phyloP scores from a whole-genome alignment of 2,329 filamentous ascomycete species.

The Microsporum canis region DNA sequence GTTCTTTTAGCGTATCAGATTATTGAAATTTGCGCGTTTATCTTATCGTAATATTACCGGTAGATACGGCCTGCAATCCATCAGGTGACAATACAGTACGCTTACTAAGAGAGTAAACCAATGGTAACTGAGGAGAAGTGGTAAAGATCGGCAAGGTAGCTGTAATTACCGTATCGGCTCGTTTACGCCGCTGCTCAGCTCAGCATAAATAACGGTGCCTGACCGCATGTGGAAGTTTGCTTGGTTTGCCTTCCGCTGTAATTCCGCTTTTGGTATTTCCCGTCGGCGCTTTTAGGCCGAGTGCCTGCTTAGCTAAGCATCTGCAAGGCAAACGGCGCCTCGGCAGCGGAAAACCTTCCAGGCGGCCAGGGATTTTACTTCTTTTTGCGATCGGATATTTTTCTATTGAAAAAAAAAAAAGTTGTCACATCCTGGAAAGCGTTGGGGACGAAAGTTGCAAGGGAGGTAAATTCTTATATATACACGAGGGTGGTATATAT shows the following conservation, averaged over 20 bases:
- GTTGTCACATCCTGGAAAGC: background rate
- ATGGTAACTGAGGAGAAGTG: background rate
- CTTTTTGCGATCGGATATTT: background rate
- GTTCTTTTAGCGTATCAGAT: background rate
- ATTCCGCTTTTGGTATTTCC: background rate
- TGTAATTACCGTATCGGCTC: background rate
- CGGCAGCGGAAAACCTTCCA: background rate
- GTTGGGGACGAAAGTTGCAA: background rate
- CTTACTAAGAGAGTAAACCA: background rate
- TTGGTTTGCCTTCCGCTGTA: background rate
- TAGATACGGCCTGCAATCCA: background rate
- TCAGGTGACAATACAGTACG: background rate
- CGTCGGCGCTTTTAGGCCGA: background rate
- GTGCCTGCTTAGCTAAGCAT: background rate
- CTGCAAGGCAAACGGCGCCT: background rate
- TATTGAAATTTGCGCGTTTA: background rate
- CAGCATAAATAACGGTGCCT: background rate
- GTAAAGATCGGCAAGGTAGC: background rate
- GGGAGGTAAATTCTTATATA: background rate
- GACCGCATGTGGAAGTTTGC: background rate
- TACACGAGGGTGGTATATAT: background rate
- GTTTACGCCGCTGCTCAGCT: background rate
- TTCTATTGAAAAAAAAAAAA: background rate
- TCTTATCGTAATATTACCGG: background rate
- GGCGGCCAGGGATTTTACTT: background rate